phyloP scores from a whole-genome alignment of 495 filamentous ascomycete species.

The Pseudoneurospora amorphoporcata region DNA sequence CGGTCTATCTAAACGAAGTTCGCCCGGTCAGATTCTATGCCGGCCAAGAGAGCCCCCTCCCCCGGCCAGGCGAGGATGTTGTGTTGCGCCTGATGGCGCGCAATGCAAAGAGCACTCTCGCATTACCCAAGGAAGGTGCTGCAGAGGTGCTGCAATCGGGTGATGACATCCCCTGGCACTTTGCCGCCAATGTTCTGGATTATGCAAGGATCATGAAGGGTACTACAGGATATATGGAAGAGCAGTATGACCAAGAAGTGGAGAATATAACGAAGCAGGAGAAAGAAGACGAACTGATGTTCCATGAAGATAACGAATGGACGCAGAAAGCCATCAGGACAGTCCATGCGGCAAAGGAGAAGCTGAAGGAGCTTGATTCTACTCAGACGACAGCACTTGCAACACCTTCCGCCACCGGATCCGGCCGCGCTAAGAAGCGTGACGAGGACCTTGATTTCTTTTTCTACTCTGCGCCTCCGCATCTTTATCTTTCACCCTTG shows the following conservation, averaged over 20 bases:
- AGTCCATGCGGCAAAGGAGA: constrained; percentile 63
- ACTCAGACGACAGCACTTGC: constrained; percentile 5
- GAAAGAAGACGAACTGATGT: constrained; percentile 82
- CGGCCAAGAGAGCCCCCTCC: constrained; percentile 74
- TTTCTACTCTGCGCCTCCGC: constrained; percentile 84
- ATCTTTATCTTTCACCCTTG: constrained; percentile 86
- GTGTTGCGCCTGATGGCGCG: constrained; percentile 77
- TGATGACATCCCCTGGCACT: constrained; percentile 86
- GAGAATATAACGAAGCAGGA: constrained; percentile 63
- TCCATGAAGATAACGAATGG: constrained; percentile 90
- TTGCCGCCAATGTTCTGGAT: constrained; percentile 85
- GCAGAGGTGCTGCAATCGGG: constrained; percentile 54
- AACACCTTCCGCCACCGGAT: not conserved
- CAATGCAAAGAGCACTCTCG: constrained; percentile 68
- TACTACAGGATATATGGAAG: constrained; percentile 73
- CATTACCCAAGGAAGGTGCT: constrained; percentile 69
- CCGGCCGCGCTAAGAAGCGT: constrained; percentile 8
- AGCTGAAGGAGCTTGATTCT: constrained; percentile 34
- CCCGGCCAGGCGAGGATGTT: constrained; percentile 77
- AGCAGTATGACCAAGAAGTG: constrained; percentile 71
- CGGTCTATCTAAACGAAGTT: constrained; percentile 78
- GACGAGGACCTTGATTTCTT: constrained; percentile 45
- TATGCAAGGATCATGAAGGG: constrained; percentile 96
- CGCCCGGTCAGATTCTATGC: constrained; percentile 83
- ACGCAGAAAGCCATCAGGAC: constrained; percentile 67